These are phyloP conservation scores for Trichoderma sp. DNA, from an alignment of 2,329 filamentous ascomycete genomes.

Conservation along the genomic window DNA sequence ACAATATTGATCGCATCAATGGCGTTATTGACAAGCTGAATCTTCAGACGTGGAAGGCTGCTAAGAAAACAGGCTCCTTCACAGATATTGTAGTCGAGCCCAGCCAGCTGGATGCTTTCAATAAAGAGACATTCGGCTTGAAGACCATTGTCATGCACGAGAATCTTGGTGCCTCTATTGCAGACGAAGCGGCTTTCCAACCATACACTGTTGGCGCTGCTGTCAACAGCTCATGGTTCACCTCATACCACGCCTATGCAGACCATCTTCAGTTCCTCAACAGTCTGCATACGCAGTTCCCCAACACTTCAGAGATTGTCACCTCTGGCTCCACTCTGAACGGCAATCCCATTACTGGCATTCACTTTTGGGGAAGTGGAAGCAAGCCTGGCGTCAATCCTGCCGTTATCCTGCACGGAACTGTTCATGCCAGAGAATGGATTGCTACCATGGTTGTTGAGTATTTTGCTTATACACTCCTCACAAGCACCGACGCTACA, in stretches of 20 bases:
- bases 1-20: constrained; percentile 39
- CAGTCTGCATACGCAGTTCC: constrained; percentile 49
- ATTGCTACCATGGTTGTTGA: constrained; percentile 60
- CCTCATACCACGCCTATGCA: constrained; percentile 56
- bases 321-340: constrained; percentile 52
- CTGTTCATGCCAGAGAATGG: constrained; percentile 65
- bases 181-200: constrained; percentile 40
- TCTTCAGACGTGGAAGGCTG: constrained; percentile 46
- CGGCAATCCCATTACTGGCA: constrained; percentile 62
- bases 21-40: constrained; percentile 42
- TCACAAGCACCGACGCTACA: constrained; percentile 48
- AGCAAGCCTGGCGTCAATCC: constrained; percentile 50
- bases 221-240: constrained; percentile 51
- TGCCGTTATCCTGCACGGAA: constrained; percentile 60
- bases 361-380: constrained; percentile 57
- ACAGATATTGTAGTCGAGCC: constrained; percentile 50
- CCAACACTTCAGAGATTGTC: constrained; percentile 53
- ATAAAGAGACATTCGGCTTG: constrained; percentile 39
- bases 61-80: constrained; percentile 40
- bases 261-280: constrained; percentile 55
- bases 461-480: constrained; percentile 55
- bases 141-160: constrained; percentile 44
- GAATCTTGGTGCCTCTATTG: constrained; percentile 46
- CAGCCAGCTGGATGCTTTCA: constrained; percentile 41
- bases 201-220: constrained; percentile 28